Evolutionary conservation across 2,329 filamentous ascomycete species (phyloP).

Genomic region (Aspergillus sp.): DNA sequence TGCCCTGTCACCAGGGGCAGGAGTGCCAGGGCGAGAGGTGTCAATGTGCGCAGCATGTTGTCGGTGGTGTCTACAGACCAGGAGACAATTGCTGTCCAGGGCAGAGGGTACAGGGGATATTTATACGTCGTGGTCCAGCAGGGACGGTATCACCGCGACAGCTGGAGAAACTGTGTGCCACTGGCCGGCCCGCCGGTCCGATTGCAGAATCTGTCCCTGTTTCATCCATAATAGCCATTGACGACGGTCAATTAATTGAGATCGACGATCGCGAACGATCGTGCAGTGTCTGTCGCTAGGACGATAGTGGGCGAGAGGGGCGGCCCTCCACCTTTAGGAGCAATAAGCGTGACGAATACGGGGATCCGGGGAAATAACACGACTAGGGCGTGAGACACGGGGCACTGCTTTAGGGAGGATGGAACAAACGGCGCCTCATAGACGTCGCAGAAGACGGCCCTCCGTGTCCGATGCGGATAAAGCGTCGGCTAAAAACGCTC

Average conservation of each 20-base stretch:
- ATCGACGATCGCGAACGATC: neutral
- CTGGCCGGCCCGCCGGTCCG: neutral
- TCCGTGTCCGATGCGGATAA: neutral
- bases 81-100: neutral
- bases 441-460: neutral
- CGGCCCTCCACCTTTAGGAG: neutral
- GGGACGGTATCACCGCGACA: too few relatives aligned
- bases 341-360: neutral
- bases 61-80: neutral
- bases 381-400: neutral
- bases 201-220: neutral
- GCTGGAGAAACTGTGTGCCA: too few relatives aligned
- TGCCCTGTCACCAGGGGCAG: constrained; percentile 50
- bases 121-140: neutral
- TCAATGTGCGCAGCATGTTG: constrained; percentile 16
- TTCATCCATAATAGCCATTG: constrained; percentile 1
- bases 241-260: neutral
- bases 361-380: neutral
- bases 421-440: neutral
- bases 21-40: constrained; percentile 28
- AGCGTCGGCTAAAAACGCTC: neutral
- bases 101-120: neutral
- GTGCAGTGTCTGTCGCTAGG: neutral
- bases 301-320: neutral
- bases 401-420: neutral